phyloP scores from a whole-genome alignment of 108 stramenopile genomes.

The Aurantiochytrium sp. region DNA sequence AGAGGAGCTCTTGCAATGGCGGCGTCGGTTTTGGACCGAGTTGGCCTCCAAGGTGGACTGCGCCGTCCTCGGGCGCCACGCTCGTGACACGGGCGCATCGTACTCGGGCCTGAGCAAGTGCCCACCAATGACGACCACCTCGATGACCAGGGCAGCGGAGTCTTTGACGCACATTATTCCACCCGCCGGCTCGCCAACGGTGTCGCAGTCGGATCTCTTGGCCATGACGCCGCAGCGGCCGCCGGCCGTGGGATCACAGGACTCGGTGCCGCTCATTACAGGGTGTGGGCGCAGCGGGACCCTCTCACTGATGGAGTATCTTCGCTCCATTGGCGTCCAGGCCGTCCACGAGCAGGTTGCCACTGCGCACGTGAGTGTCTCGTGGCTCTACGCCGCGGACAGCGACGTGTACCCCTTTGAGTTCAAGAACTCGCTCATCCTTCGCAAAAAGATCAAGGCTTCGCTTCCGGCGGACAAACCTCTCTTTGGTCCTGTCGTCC shows the following conservation, averaged over 20 bases:
- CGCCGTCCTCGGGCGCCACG: neutral
- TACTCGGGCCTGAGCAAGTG: neutral
- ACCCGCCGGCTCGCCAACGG: neutral
- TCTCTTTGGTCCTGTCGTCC: conserved; percentile 4
- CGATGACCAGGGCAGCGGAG: no score
- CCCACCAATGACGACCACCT: no score
- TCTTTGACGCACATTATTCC: no score
- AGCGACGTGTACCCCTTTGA: neutral
- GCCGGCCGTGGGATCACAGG: neutral
- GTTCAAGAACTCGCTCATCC: neutral
- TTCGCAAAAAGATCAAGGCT: neutral
- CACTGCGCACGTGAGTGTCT: neutral
- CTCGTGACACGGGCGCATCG: neutral
- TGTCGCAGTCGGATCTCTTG: neutral
- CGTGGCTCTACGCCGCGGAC: conserved; percentile 23
- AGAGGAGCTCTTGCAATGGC: neutral
- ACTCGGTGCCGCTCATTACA: neutral
- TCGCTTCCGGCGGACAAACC: neutral
- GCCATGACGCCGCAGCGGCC: neutral
- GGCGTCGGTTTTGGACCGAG: neutral
- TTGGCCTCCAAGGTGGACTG: neutral
- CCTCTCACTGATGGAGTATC: neutral
- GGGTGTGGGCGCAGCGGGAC: conserved; percentile 13
- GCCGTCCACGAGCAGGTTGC: neutral
- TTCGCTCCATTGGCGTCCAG: neutral